phyloP scores from a whole-genome alignment of 2,329 filamentous ascomycete species.

The Pseudogymnoascus sp. region DNA sequence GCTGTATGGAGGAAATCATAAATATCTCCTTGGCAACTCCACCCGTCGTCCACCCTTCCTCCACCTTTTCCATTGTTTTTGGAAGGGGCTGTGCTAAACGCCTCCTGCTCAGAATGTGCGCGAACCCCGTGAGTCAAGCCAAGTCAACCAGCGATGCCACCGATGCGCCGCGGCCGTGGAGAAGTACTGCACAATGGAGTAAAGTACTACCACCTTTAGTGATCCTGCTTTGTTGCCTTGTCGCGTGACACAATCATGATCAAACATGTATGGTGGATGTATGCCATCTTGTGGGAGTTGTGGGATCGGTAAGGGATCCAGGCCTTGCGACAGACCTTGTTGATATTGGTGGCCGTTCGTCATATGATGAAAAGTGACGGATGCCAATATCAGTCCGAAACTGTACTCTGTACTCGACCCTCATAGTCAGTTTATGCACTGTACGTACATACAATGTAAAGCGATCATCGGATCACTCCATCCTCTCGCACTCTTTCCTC shows the following conservation, averaged over 20 bases:
- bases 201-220: background rate
- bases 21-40: background rate
- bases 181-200: background rate
- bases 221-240: background rate
- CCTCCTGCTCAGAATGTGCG: background rate
- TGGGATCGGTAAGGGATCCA: background rate
- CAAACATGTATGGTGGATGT: background rate
- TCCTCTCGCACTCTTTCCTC: background rate
- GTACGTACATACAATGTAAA: background rate
- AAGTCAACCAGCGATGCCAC: background rate
- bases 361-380: slow-evolving; percentile 1
- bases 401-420: background rate
- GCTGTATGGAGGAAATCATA: background rate
- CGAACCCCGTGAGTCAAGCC: background rate
- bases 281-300: too few relatives aligned
- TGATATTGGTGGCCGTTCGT: background rate
- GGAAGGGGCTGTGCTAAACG: slow-evolving; percentile 1
- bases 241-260: background rate
- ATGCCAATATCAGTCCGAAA: background rate
- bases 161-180: too few relatives aligned
- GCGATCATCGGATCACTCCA: background rate
- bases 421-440: background rate
- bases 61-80: background rate
- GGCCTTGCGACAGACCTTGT: background rate
- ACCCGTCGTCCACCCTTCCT: background rate